Evolutionary conservation across 441 rosid species (phyloP), one percentile per base, ranked within the genome.

Genomic region (Populus hybrid): DNA sequence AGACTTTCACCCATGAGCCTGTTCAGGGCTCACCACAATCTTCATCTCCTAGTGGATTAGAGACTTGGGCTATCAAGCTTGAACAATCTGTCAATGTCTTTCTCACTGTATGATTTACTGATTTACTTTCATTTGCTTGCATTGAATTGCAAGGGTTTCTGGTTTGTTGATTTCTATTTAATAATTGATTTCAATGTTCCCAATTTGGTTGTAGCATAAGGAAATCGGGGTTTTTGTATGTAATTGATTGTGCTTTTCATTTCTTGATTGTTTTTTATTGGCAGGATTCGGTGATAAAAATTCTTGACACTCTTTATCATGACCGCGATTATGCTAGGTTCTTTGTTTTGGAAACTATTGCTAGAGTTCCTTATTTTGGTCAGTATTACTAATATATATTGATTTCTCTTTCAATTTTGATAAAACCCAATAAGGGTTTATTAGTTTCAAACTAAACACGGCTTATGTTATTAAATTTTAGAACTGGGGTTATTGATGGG

Each of bases 351-450:
- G 99, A 95, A 83, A 95, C 99, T 24, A 92, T 95, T 81, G 97
- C 99, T 14, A 86, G 99, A 86, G 98, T 95, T 59, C 98, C 99
- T 24, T 95, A 95, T 86, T 95, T 95, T 75, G 96, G 98, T 95
- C 78, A 82, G 91, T 85, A 8, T 32, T 64, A 50, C 57, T 50
- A 38, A 38, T 50, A 16, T 16, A 14, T 59, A 50, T 67, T 79
- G 59, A 75, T 78, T 73, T 30, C 18, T 34, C 38, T 50, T 63
- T 32, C 12, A 10, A 53, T 10, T 68, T 69, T 9, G 8, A 18
- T 35, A 53, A 9, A 34, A 34, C 59, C 46, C n/a, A 18, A 26
- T 14, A 28, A 24, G n/a, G 12, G 66, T 11, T 20, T 20, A 72
- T 10, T 16, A n/a, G 57, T 5, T 50, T 50, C 57, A 50, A 50